A percentile compares a stretch with the other conserved stretches of the same genome.
phyloP scores from a whole-genome alignment of 306 rosid species.

The Dalbergia cochinchinensis region DNA sequence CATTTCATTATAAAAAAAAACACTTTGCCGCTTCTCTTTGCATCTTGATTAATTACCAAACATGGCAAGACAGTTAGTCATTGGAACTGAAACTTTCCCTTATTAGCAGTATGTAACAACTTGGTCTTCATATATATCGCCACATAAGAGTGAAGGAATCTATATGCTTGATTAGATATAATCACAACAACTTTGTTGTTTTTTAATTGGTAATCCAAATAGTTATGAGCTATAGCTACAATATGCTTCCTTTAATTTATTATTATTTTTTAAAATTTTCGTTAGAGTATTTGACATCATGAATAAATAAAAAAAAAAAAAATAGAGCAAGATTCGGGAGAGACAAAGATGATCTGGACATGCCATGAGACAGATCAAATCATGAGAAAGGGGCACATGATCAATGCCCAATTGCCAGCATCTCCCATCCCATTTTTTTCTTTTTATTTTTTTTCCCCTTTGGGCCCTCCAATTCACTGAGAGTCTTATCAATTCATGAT shows the following conservation, averaged over 20 bases:
- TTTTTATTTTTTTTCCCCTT: background rate
- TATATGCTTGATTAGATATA: background rate
- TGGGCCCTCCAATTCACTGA: conserved; percentile 34
- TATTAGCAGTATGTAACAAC: conserved; percentile 3
- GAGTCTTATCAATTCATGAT: conserved; percentile 27
- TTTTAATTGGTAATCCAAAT: background rate
- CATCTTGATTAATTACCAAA: background rate
- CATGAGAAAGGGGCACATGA: conserved; percentile 45
- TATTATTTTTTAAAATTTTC: no score
- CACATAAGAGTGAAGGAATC: background rate
- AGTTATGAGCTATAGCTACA: no score
- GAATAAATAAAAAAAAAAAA: background rate
- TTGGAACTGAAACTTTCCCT: background rate
- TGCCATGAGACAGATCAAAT: conserved; percentile 52
- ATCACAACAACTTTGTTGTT: background rate
- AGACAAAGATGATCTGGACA: conserved; percentile 41
- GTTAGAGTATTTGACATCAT: background rate
- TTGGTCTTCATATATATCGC: background rate
- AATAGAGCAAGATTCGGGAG: conserved; percentile 45
- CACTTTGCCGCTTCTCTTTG: background rate
- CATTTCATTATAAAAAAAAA: background rate
- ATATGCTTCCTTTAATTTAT: no score
- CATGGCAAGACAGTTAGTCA: background rate
- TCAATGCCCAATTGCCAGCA: conserved; percentile 39
- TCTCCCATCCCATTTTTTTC: conserved; percentile 19